Conservation (phyloP, 2,329 filamentous ascomycete species). For the Colletotrichum falcatum region DNA sequence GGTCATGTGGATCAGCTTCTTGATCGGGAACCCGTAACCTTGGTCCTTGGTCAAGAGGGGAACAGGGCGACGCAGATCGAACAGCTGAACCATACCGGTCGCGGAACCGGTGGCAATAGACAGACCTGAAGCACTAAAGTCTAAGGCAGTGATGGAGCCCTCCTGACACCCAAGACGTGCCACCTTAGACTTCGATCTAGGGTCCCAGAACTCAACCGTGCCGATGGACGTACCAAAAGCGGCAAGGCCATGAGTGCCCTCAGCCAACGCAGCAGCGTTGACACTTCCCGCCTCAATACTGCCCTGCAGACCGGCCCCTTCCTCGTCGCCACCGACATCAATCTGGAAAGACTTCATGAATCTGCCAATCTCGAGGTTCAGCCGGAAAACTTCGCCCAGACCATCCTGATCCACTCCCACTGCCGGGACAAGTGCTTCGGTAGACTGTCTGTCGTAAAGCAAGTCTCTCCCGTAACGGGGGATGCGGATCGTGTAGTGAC, state of each 20-base stretch:
- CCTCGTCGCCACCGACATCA: conserved; percentile 84
- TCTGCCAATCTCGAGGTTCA: conserved; percentile 91
- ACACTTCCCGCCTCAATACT: conserved; percentile 88
- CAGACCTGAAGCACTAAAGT: conserved; percentile 86
- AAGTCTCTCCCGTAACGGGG: conserved; percentile 94
- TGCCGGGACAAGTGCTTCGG: conserved; percentile 87
- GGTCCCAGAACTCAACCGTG: conserved; percentile 98
- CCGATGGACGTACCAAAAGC: conserved; percentile 95
- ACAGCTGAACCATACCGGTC: conserved; percentile 87
- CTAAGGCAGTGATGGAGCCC: conserved; percentile 85
- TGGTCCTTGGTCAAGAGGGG: conserved; percentile 94
- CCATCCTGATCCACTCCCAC: conserved; percentile 90
- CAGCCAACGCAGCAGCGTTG: conserved; percentile 87
- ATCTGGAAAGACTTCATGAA: conserved; percentile 96
- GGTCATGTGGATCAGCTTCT: conserved; percentile 81
- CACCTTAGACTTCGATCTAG: conserved; percentile 83
- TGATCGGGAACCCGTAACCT: conserved; percentile 92
- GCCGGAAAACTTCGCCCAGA: conserved; percentile 89
- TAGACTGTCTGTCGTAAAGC: conserved; percentile 82
- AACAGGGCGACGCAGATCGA: conserved; percentile 88
- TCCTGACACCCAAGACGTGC: conserved; percentile 78
- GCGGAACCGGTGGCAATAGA: conserved; percentile 90
- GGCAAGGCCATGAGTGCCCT: conserved; percentile 87
- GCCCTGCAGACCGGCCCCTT: conserved; percentile 84
- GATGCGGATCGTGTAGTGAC: conserved; percentile 89